Evolutionary conservation across 352 stramenopile genomes (phyloP), one percentile per base, ranked within the genome.

Genomic region (Blastocystis sp.): DNA sequence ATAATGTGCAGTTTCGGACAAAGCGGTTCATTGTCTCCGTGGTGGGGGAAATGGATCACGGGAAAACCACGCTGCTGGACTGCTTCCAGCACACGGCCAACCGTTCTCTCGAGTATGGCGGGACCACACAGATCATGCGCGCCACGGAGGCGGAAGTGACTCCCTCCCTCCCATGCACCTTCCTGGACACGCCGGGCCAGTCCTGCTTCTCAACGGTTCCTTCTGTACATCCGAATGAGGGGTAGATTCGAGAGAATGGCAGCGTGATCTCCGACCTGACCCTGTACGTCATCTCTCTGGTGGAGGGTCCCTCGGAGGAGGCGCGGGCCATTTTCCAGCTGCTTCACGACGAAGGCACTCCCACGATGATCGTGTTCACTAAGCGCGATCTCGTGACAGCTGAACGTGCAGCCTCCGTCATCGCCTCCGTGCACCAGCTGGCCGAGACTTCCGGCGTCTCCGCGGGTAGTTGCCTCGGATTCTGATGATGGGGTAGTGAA

Each of bases 31-130:
- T 84, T 1, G 40, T 84, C 54, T 57, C 45, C 19, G 57, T 84
- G 10, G 57, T 84, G 10, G 74, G 74, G 54, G 74, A 84, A 68
- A 84, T 84, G 74, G 74, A 84, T 84, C 74, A 84, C 28, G 74
- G 74, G 6, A 84, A 84, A 54, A 84, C 74, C 24, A 84, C 74
- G 17, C 42, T 84, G 7, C 34, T 84, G 54, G 74, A 84, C 28
- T 45, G 21, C 11, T 52, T 84, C 28, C 74, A 68, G 24, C 74
- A 84, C 48, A 68, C 74, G 14, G 68, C 74, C n/a, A 57, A 68
- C 34, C 74, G 66, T 11, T 59, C 68, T 38, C 74, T 69, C 21
- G 74, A 84, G 54, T 84, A 69, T 52, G 74, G 74, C 54, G 74
- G 74, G 7, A 84, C 74, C 19, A 84, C 74, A 45, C 74, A 84